phyloP scores from a whole-genome alignment of 2,329 filamentous ascomycete genomes.

The Sporothrix curviconia region DNA sequence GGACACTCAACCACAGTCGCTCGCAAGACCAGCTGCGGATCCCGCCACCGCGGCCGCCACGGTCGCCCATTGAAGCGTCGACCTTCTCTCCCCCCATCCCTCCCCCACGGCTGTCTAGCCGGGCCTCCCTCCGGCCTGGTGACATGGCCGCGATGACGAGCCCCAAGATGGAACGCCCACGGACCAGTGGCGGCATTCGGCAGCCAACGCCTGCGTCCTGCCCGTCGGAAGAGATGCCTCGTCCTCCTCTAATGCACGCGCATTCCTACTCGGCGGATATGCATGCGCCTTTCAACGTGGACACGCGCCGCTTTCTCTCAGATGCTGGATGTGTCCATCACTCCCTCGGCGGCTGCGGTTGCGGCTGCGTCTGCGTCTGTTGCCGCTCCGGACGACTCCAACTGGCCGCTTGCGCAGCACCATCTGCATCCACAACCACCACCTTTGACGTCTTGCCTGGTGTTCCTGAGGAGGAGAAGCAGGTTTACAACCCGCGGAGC shows the following conservation, averaged over 20 bases:
- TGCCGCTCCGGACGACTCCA: constrained; percentile 32
- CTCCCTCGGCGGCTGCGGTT: neutral
- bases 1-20: constrained; percentile 36
- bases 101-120: constrained; percentile 51
- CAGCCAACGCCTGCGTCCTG: constrained; percentile 21
- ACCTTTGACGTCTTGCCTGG: constrained; percentile 46
- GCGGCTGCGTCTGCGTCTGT: neutral
- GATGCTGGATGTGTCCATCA: constrained; percentile 27
- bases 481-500: constrained; percentile 28
- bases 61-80: constrained; percentile 37
- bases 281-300: constrained; percentile 18
- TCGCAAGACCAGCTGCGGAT: constrained; percentile 46
- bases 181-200: constrained; percentile 40
- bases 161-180: constrained; percentile 30
- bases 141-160: constrained; percentile 32
- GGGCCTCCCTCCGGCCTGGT: constrained; percentile 40
- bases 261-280: constrained; percentile 25
- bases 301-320: constrained; percentile 30
- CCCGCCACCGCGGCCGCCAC: constrained; percentile 44
- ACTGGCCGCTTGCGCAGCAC: constrained; percentile 40
- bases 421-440: constrained; percentile 18
- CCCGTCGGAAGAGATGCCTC: constrained; percentile 16
- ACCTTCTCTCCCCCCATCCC: constrained; percentile 35
- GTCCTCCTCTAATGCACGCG: constrained; percentile 36
- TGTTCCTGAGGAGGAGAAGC: constrained; percentile 59